Conservation (phyloP, 768 basidiomycete species). For the Amanita subjunquillea region DNA sequence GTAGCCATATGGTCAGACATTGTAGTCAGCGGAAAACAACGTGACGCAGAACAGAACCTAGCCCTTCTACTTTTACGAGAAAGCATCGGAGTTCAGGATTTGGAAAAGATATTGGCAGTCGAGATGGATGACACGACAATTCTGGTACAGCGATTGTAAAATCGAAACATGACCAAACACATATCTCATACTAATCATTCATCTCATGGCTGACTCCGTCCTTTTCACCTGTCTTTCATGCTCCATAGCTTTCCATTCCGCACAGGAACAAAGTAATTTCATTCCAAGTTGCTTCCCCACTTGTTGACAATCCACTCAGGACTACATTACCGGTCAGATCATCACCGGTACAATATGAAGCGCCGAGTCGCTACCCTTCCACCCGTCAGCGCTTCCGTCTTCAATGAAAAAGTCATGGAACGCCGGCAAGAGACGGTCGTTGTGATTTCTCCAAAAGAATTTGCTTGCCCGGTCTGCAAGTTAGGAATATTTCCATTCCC, state of each 20-base stretch:
- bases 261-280: constrained; percentile 75
- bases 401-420: constrained; percentile 85
- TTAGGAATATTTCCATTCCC: constrained; percentile 28
- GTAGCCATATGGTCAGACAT: constrained; percentile 26
- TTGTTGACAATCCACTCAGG: constrained; percentile 30
- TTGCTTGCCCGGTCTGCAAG: constrained; percentile 77
- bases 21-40: constrained; percentile 13
- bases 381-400: constrained; percentile 66
- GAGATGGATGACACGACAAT: constrained; percentile 55
- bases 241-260: constrained; percentile 72
- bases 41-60: constrained; percentile 16
- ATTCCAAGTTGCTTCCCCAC: neutral
- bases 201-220: constrained; percentile 20
- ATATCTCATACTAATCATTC: neutral
- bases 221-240: constrained; percentile 90
- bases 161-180: neutral
- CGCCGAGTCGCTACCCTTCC: constrained; percentile 85
- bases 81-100: constrained; percentile 32
- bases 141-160: constrained; percentile 24
- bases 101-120: constrained; percentile 34
- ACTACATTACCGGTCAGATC: constrained; percentile 84
- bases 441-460: constrained; percentile 45
- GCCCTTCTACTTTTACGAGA: constrained; percentile 34
- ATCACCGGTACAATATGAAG: constrained; percentile 98
- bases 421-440: constrained; percentile 67